phyloP scores from a whole-genome alignment of 345 rosid genomes.

The Laguncularia racemosa region DNA sequence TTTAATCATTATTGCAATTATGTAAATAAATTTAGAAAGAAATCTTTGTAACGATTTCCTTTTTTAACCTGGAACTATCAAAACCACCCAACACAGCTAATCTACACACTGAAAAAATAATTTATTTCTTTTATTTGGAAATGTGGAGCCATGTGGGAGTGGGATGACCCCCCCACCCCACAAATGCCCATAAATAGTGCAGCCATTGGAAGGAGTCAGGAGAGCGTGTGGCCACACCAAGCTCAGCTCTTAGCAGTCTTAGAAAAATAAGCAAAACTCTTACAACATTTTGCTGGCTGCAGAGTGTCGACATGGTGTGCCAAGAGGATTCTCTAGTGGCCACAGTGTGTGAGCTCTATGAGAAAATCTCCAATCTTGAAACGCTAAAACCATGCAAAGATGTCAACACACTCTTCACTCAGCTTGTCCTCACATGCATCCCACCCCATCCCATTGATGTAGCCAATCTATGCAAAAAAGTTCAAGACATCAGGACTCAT shows the following conservation, averaged over 20 bases:
- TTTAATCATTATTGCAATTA: no score
- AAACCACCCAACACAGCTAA: no score
- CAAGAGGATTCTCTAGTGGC: conserved; percentile 47
- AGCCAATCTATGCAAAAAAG: conserved; percentile 36
- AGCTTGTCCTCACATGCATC: conserved; percentile 75
- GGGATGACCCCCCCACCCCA: no score
- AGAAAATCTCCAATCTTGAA: conserved; percentile 61
- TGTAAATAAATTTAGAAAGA: no score
- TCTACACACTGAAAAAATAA: no score
- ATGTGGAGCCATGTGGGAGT: no score
- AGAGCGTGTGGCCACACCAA: not conserved
- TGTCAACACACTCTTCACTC: conserved; percentile 76
- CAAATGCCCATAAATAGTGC: no score
- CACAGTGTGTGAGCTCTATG: conserved; percentile 45
- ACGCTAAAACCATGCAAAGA: conserved; percentile 65
- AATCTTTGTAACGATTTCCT: no score
- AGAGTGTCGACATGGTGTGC: conserved; percentile 85
- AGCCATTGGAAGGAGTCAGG: not conserved
- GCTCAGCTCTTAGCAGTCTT: no score
- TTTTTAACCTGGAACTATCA: no score
- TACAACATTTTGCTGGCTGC: conserved; percentile 5
- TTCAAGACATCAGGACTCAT: conserved; percentile 63
- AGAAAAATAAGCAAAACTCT: not conserved
- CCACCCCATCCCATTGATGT: conserved; percentile 75
- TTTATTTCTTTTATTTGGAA: no score